Conservation (phyloP, 768 basidiomycete species). For the Leccinellum luteum region DNA sequence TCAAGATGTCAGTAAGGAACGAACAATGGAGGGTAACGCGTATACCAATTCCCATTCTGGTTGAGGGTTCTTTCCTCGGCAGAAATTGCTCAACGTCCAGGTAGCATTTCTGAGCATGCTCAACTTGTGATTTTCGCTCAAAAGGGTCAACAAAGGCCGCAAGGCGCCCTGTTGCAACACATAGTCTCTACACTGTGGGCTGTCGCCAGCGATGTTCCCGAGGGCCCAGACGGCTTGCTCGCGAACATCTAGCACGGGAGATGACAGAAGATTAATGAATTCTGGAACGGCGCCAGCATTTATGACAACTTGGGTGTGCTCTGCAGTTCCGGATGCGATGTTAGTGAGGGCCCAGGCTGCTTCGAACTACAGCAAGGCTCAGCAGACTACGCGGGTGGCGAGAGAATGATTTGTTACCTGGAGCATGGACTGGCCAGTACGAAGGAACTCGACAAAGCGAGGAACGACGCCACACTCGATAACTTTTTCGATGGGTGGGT, state of each 20-base stretch:
- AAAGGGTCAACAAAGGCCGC: conserved; percentile 81
- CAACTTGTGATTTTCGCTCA: conserved; percentile 97
- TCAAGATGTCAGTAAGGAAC: conserved; percentile 13
- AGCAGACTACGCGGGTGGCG: conserved; percentile 5
- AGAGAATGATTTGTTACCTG: conserved; percentile 49
- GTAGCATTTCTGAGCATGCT: conserved; percentile 99
- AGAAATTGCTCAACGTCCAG: conserved; percentile 99
- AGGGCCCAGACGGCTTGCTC: conserved; percentile 99
- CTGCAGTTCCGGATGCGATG: conserved; percentile 96
- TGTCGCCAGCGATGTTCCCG: conserved; percentile 98
- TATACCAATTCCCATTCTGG: conserved; percentile 95
- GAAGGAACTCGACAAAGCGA: conserved; percentile 94
- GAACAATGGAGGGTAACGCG: conserved; percentile 13
- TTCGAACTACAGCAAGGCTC: conserved; percentile 64
- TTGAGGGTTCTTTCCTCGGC: conserved; percentile 95
- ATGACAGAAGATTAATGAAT: conserved; percentile 95
- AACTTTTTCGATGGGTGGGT: conserved; percentile 97
- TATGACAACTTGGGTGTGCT: conserved; percentile 98
- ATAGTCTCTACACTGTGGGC: conserved; percentile 95
- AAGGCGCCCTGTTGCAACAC: conserved; percentile 93
- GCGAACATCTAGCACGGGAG: conserved; percentile 92
- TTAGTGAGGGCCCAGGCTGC: conserved; percentile 98
- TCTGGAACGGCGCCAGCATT: conserved; percentile 91
- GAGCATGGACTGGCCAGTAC: conserved; percentile 76
- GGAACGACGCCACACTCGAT: conserved; percentile 97